These are phyloP conservation scores for Fragaria ananassa DNA, from an alignment of 306 rosid species.

Conservation along the genomic window DNA sequence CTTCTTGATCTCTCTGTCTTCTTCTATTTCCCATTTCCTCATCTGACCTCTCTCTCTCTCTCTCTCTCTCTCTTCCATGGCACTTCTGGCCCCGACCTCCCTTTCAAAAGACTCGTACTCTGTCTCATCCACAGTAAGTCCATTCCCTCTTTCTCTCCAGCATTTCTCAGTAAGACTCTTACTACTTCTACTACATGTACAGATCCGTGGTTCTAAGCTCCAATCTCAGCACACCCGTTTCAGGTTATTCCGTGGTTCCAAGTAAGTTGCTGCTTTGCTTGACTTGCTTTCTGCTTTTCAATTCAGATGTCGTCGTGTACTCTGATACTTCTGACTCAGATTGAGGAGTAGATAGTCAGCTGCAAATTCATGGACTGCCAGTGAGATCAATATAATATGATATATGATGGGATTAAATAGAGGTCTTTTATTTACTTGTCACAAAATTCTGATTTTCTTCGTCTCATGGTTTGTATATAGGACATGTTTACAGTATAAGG, in stretches of 20 bases:
- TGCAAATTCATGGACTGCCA: constrained; percentile 18
- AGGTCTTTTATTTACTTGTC: constrained; percentile 3
- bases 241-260: constrained; percentile 31
- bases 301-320: too few species aligned
- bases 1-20: background rate
- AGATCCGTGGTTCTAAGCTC: constrained; percentile 54
- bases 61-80: constrained; percentile 52
- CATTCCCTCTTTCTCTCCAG: background rate
- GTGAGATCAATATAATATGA: constrained; percentile 9
- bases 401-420: constrained; percentile 8
- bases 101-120: constrained; percentile 37
- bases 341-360: background rate
- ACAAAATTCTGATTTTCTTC: constrained; percentile 14
- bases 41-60: background rate
- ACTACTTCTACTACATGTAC: background rate
- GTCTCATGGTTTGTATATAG: constrained; percentile 20
- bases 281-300: too few species aligned
- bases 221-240: constrained; percentile 43
- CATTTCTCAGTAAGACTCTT: background rate
- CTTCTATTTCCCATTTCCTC: background rate
- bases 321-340: background rate
- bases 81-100: constrained; percentile 42
- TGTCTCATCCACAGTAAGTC: background rate
- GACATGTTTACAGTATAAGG: constrained; percentile 25
- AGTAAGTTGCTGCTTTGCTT: constrained; percentile 35